Percentiles rank a stretch among this genome's conserved stretches.
phyloP scores from a whole-genome alignment of 768 basidiomycete genomes.

The Lenzites betulinus region DNA sequence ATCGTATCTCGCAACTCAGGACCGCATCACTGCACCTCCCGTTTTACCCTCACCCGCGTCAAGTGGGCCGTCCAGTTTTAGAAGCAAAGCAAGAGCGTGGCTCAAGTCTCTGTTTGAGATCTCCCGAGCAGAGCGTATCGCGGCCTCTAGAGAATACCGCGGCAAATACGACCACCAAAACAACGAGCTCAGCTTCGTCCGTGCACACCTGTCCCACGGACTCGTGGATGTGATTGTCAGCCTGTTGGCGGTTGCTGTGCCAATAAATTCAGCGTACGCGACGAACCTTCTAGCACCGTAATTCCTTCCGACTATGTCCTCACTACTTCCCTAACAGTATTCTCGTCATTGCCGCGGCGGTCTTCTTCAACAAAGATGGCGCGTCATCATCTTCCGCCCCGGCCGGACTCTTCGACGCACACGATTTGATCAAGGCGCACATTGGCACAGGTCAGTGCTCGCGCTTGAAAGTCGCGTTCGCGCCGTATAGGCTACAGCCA shows the following conservation, averaged over 20 bases:
- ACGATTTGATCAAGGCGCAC: conserved; percentile 62
- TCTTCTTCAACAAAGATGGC: conserved; percentile 63
- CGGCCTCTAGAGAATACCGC: conserved; percentile 26
- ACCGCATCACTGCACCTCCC: conserved; percentile 46
- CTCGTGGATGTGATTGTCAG: conserved; percentile 53
- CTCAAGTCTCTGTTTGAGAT: conserved; percentile 26
- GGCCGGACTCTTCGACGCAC: conserved; percentile 83
- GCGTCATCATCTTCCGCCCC: conserved; percentile 41
- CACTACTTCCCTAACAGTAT: conserved; percentile 54
- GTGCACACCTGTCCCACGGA: conserved; percentile 43
- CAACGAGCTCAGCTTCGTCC: conserved; percentile 38
- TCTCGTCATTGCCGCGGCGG: conserved; percentile 77
- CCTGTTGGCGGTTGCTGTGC: conserved; percentile 79
- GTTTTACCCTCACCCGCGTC: conserved; percentile 28
- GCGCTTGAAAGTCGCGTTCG: background rate
- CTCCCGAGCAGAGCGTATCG: conserved; percentile 27
- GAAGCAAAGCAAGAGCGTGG: conserved; percentile 15
- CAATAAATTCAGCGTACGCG: conserved; percentile 32
- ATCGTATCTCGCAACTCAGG: conserved; percentile 80
- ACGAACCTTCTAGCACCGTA: background rate
- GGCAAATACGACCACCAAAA: conserved; percentile 40
- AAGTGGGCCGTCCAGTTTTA: background rate
- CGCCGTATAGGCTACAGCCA: background rate
- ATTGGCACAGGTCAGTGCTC: conserved; percentile 63
- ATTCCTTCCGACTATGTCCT: background rate